Conservation (phyloP, 2,329 filamentous ascomycete genomes). For the Aureobasidium sp. region DNA sequence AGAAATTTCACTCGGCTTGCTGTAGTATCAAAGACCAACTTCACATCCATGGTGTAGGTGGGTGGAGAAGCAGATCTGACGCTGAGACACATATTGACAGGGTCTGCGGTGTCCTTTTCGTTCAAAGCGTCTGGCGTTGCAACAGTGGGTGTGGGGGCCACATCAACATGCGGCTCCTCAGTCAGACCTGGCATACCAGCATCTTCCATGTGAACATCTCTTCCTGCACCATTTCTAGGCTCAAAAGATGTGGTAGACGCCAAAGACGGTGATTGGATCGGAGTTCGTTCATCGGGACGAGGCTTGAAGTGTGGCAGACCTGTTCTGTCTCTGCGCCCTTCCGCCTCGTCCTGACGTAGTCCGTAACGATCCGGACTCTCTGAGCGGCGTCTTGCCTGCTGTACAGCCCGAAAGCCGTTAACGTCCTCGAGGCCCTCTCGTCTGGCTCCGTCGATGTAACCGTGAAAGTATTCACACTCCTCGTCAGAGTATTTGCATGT, state of each 20-base stretch:
- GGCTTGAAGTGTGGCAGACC: neutral
- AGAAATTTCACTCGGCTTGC: neutral
- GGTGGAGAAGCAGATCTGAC: neutral
- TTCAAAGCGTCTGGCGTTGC: neutral
- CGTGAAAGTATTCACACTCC: constrained; percentile 7
- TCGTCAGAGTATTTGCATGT: constrained; percentile 8
- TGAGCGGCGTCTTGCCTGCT: neutral
- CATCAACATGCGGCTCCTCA: neutral
- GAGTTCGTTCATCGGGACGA: neutral
- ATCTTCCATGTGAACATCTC: neutral
- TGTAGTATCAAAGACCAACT: neutral
- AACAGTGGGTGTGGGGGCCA: neutral
- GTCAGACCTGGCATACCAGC: neutral
- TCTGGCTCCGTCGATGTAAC: neutral
- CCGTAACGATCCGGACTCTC: constrained; percentile 1
- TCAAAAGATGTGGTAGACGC: neutral
- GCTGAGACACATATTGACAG: neutral
- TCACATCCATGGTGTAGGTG: neutral
- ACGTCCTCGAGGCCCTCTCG: neutral
- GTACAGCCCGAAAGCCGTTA: neutral
- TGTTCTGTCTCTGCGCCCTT: neutral
- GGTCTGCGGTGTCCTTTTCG: neutral
- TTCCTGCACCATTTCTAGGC: neutral
- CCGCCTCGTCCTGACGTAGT: neutral
- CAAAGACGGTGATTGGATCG: neutral